Base-by-base conservation (phyloP, 306 rosid species). In the Macrotyloma uniflorum region DNA sequence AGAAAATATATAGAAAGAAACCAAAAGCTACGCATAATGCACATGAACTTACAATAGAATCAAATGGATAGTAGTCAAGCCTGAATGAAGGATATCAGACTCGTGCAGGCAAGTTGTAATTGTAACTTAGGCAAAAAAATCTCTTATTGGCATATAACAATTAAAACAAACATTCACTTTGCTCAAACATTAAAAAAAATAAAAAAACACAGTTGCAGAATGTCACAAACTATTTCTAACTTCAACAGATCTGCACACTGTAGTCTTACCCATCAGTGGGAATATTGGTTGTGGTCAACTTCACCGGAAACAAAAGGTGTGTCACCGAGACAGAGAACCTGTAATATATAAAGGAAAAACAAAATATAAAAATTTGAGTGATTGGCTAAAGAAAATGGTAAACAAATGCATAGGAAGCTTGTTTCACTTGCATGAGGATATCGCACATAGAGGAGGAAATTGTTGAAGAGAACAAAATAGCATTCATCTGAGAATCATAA, bases 261-360 rank as follows among this genome's bases (percentile, higher is more conserved):
- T 73, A 73, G 91, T 83, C 84, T 40, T 20, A 96, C 99, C 98
- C 99, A 74, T 93, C 99, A 32, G 90, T 78, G 35, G 96, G 89
- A 77, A 84, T 64, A 83, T 35, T 85, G 53, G 93, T 45, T 16
- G 83, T 69, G 18, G 57, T 75, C 87, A 93, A 86, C 91, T 86
- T 93, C 83, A 90, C 91, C 0, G 99, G 97, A 70, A 57, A 63
- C 67, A 93, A 76, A 80, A 93, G 97, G 81, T 87, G 93, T 5
- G 72, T 75, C 28, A 87, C 67, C 24, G 94, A 69, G 83, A 79
- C 85, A 87, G 84, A 88, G 82, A 91, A 96, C 65, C 99, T 96
- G 97, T 32, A 87, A 53, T 14, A 38, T 66, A 73, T 66, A 45
- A 24, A 81, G 18, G 32, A 66, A 19, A 11, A 22, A 19, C n/a